These are phyloP conservation scores for Chaetomiaceae sp. DNA, from an alignment of 2,329 filamentous ascomycete species.

Conservation along the genomic window DNA sequence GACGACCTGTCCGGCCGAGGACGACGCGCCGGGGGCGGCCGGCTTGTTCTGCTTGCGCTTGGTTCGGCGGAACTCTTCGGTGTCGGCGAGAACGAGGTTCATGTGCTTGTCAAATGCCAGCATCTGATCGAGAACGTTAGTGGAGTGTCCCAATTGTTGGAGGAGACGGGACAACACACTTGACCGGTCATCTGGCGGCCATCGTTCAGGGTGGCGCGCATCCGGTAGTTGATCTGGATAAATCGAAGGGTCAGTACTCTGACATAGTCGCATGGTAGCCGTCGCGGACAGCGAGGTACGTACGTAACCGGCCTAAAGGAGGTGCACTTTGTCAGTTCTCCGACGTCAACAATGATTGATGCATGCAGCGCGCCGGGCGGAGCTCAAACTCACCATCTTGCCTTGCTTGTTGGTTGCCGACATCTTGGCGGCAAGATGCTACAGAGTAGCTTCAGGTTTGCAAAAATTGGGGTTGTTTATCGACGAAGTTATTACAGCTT, in stretches of 20 bases:
- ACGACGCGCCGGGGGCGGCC: slow-evolving; percentile 55
- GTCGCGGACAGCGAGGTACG: slow-evolving; percentile 31
- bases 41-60: slow-evolving; percentile 78
- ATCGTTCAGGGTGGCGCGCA: slow-evolving; percentile 93
- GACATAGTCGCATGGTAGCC: not conserved
- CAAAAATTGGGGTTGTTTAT: slow-evolving; percentile 40
- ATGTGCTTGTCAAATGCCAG: slow-evolving; percentile 99
- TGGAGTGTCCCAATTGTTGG: not conserved
- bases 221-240: slow-evolving; percentile 95
- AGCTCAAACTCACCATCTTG: slow-evolving; percentile 81
- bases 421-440: slow-evolving; percentile 48
- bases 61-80: slow-evolving; percentile 91
- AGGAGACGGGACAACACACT: not conserved
- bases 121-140: slow-evolving; percentile 61
- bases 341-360: slow-evolving; percentile 40
- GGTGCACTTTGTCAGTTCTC: slow-evolving; percentile 51
- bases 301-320: slow-evolving; percentile 64
- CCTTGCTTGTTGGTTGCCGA: slow-evolving; percentile 82
- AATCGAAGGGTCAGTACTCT: slow-evolving; percentile 10
- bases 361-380: slow-evolving; percentile 33
- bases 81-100: slow-evolving; percentile 98
- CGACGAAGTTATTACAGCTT: slow-evolving; percentile 34
- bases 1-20: slow-evolving; percentile 55
- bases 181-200: slow-evolving; percentile 81
- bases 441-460: slow-evolving; percentile 35